phyloP scores from a whole-genome alignment of 75 land plant genomes.

The Selaginella tamariscina region DNA sequence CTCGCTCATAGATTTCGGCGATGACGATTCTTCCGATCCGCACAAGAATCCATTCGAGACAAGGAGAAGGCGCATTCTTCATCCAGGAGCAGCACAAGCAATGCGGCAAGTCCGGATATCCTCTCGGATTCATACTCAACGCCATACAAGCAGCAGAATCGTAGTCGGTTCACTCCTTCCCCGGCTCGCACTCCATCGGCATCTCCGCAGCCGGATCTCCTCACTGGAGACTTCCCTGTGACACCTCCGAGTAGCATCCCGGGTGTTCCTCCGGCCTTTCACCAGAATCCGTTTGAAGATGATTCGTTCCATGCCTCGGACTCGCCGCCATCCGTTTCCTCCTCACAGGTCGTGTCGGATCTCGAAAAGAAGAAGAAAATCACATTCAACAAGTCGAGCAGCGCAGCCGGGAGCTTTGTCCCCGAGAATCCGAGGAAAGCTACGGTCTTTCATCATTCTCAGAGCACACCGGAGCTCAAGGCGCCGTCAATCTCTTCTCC shows the following conservation, averaged over 20 bases:
- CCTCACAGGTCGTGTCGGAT: neutral
- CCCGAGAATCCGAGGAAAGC: too few relatives aligned
- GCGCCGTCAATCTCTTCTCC: neutral
- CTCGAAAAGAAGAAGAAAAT: too few relatives aligned
- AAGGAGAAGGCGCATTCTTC: too few relatives aligned
- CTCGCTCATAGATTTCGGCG: neutral
- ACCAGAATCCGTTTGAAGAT: neutral
- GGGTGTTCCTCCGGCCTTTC: neutral
- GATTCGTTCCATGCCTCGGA: neutral
- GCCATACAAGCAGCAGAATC: neutral
- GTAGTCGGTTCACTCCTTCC: neutral
- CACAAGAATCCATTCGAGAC: neutral
- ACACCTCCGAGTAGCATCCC: neutral
- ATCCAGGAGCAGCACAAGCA: slow-evolving; percentile 1
- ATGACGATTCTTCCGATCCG: neutral
- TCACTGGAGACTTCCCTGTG: neutral
- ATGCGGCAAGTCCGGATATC: neutral
- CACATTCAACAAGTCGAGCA: neutral
- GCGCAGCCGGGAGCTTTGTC: neutral
- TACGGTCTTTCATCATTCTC: neutral
- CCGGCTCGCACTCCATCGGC: neutral
- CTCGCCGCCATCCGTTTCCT: neutral
- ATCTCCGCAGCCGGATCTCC: neutral
- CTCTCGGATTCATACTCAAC: neutral
- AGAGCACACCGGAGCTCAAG: neutral